These are phyloP conservation scores for Globisporangium acanthophoron DNA, from an alignment of 352 stramenopile genomes.

Conservation along the genomic window DNA sequence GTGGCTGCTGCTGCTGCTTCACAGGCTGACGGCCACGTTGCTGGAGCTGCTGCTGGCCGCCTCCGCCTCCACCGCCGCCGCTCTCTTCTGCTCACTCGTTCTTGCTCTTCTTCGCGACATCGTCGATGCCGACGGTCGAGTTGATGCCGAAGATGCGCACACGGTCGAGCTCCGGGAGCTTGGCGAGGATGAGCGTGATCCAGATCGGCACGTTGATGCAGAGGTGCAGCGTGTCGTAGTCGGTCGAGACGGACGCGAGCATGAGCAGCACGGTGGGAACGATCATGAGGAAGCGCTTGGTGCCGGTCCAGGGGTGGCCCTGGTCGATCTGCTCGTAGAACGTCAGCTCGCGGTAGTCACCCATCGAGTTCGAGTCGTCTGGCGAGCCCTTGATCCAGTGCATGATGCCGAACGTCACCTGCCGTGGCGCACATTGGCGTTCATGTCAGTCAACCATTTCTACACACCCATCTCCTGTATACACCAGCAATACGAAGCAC, in stretches of 20 bases:
- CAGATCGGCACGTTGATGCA: constrained; percentile 92
- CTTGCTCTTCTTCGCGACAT: constrained; percentile 56
- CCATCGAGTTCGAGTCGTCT: constrained; percentile 87
- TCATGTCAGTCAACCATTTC: too few relatives aligned
- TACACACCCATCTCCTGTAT: too few relatives aligned
- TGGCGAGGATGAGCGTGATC: constrained; percentile 88
- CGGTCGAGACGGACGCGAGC: constrained; percentile 75
- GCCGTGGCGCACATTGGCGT: background rate
- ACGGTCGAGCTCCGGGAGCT: constrained; percentile 91
- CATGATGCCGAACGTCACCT: constrained; percentile 92
- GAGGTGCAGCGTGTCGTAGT: constrained; percentile 86
- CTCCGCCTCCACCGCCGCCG: background rate
- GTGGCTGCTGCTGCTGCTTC: background rate
- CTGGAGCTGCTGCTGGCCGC: background rate
- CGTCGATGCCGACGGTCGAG: constrained; percentile 93
- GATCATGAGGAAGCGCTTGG: constrained; percentile 93
- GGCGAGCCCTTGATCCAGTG: constrained; percentile 95
- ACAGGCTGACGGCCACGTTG: too few relatives aligned
- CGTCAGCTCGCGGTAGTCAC: constrained; percentile 93
- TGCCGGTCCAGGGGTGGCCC: constrained; percentile 87
- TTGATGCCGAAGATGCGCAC: constrained; percentile 97
- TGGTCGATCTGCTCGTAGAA: constrained; percentile 96
- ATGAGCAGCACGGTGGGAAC: constrained; percentile 91
- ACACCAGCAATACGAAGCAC: constrained; percentile 1
- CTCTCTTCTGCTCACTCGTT: constrained; percentile 19